These are phyloP conservation scores for Neurospora intermedia DNA, from an alignment of 495 filamentous ascomycete genomes.

Conservation along the genomic window DNA sequence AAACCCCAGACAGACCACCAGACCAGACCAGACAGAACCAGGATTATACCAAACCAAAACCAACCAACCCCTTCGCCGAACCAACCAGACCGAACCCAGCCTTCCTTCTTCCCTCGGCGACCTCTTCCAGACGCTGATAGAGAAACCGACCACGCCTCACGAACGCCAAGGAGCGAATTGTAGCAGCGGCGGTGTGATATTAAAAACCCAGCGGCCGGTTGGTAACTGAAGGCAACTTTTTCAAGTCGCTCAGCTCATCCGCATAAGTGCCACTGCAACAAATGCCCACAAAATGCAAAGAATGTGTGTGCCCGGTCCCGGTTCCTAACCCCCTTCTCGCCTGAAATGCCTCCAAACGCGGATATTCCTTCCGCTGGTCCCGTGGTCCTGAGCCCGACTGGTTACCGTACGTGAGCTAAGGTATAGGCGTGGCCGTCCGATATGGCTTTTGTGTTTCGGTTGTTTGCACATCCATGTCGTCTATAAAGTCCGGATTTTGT, in stretches of 20 bases:
- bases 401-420: neutral
- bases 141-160: neutral
- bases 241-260: neutral
- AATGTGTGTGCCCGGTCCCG: neutral
- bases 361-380: neutral
- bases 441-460: neutral
- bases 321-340: neutral
- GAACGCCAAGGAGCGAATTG: neutral
- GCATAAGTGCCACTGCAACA: neutral
- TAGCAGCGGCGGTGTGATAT: neutral
- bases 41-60: neutral
- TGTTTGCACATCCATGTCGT: conserved; percentile 1
- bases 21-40: neutral
- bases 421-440: neutral
- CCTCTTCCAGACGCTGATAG: neutral
- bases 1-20: neutral
- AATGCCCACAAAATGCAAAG: neutral
- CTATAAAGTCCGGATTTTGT: neutral
- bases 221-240: neutral
- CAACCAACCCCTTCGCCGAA: neutral
- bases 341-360: neutral
- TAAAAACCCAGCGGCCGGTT: neutral
- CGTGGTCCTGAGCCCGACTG: neutral
- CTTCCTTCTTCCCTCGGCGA: neutral
- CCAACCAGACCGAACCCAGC: neutral